Conservation (phyloP, 306 rosid genomes). For the Astragalus membranaceus region DNA sequence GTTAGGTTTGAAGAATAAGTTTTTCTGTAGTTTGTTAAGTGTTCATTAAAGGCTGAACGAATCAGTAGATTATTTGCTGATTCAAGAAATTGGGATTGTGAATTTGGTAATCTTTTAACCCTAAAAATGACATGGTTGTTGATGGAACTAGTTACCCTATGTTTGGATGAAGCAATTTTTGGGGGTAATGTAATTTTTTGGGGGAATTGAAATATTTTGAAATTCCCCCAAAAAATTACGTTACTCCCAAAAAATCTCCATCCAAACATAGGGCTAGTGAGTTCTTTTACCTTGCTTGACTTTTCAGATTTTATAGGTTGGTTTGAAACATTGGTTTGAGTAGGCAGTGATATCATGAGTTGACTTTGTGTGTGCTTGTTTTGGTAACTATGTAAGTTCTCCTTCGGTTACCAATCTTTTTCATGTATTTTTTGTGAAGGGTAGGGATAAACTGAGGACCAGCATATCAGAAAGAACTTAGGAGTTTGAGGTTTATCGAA, state of each 20-base stretch:
- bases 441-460: background rate
- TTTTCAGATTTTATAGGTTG: conserved; percentile 23
- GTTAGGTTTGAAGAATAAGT: background rate
- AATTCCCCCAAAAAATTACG: too few species aligned
- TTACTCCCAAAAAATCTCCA: too few species aligned
- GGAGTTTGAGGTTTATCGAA: conserved; percentile 22
- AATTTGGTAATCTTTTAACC: background rate
- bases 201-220: too few species aligned
- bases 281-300: background rate
- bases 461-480: background rate
- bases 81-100: background rate
- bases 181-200: too few species aligned
- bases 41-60: background rate
- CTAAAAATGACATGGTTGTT: background rate
- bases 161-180: too few species aligned
- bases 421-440: conserved; percentile 16
- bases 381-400: too few species aligned
- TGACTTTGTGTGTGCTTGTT: too few species aligned
- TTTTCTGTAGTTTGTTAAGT: background rate
- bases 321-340: conserved; percentile 20
- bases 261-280: background rate
- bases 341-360: conserved; percentile 15
- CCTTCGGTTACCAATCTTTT: too few species aligned
- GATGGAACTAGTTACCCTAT: background rate
- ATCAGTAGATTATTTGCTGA: background rate